Evolutionary conservation across 768 basidiomycete species (phyloP).

Genomic region (Serendipita indica): DNA sequence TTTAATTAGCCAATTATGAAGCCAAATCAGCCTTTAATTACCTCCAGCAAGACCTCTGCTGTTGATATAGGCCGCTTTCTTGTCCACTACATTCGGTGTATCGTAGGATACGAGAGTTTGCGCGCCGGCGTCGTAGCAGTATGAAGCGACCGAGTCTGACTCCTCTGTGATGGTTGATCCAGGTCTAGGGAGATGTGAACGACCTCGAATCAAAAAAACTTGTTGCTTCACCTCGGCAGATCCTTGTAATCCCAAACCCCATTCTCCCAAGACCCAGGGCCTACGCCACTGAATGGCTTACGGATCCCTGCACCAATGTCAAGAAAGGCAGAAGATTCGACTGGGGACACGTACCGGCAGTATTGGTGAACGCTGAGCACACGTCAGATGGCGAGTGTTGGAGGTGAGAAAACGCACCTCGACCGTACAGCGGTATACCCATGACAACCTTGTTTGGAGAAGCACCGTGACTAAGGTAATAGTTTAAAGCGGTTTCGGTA

Average conservation of each 20-base stretch:
- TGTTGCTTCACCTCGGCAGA: constrained; percentile 18
- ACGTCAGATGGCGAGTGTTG: too few relatives aligned
- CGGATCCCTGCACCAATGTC: constrained; percentile 23
- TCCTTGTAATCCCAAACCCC: constrained; percentile 24
- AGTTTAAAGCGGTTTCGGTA: constrained; percentile 22
- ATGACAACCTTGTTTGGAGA: constrained; percentile 22
- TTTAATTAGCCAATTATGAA: too few relatives aligned
- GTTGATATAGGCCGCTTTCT: constrained; percentile 24
- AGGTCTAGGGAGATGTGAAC: too few relatives aligned
- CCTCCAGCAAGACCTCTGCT: constrained; percentile 22
- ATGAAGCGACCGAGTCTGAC: constrained; percentile 21
- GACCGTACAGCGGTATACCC: constrained; percentile 25
- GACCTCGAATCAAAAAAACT: too few relatives aligned
- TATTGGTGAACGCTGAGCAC: too few relatives aligned
- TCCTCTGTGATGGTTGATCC: constrained; percentile 19
- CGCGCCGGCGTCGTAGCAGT: constrained; percentile 22
- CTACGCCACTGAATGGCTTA: constrained; percentile 20
- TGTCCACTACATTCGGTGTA: constrained; percentile 20
- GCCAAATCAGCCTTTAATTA: constrained; percentile 5
- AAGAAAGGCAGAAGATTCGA: too few relatives aligned
- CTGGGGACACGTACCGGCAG: too few relatives aligned
- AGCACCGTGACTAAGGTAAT: constrained; percentile 20
- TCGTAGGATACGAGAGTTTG: constrained; percentile 23
- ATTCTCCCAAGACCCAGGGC: constrained; percentile 23
- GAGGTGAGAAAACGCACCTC: constrained; percentile 24